Base-by-base conservation (phyloP, 768 basidiomycete genomes). In the Leccinum boreale region DNA sequence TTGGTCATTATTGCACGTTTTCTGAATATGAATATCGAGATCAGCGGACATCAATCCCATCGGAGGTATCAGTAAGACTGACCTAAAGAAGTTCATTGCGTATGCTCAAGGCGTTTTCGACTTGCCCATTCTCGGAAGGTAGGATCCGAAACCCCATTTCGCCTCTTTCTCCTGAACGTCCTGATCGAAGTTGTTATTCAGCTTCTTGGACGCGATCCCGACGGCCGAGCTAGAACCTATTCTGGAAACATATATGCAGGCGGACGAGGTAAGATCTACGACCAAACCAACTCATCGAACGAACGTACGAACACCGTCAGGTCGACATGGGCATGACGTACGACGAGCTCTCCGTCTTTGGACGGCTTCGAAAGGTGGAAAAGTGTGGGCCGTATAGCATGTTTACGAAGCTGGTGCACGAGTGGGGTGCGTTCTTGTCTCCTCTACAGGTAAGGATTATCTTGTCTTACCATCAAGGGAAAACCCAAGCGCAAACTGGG, bases 261-360 rank as follows among this genome's bases (percentile, higher is more conserved):
- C 94, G 0, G 97, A 99, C 65, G 97, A 99, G 80, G 94, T 89
- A 56, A 46, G 76, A 62, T 56, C 36, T 36, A n/a, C 5, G 17
- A 14, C 6, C 29, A 44, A 11, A 44, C 4, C 6, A 44, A 44
- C 11, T 19, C 42, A 44, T 19, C 5, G 10, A 44, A 19, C 42
- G 19, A 44, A 44, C 3, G 12, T 24, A 52, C 28, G 52, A 39
- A 47, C 50, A 48, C 50, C 48, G 50, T 6, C 61, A 93, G 92
- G 93, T 84, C 17, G 96, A 98, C 67, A 98, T 98, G 96, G 96
- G 96, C 9, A 98, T 98, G 97, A 97, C 96, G 0, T 98, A 98
- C 68, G 90, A 98, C 64, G 97, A 98, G 64, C 79, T 99, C 19
- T 95, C 93, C 11, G 84, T 93, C 19, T 96, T 94, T 64, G 97